Evolutionary conservation across 2,329 filamentous ascomycete genomes (phyloP).

Genomic region (Pseudogymnoascus sp.): DNA sequence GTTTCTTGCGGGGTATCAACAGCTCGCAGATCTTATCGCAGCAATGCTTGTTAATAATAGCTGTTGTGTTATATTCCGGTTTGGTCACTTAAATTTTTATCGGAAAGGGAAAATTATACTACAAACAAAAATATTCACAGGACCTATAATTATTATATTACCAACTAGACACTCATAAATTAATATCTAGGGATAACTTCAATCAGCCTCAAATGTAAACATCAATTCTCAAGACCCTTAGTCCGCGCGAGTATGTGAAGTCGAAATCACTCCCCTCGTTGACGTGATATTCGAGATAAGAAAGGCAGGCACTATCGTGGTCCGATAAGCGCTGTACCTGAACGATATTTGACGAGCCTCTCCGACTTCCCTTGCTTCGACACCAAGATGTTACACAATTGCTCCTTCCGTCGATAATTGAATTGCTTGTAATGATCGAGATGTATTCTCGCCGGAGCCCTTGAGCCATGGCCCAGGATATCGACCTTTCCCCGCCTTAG

Average conservation of each 20-base stretch:
- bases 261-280: background rate
- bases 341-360: background rate
- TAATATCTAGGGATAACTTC: background rate
- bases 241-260: background rate
- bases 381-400: background rate
- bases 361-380: background rate
- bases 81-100: background rate
- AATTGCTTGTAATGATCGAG: background rate
- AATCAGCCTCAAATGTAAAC: background rate
- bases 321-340: background rate
- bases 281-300: background rate
- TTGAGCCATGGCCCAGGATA: background rate
- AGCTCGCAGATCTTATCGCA: no score
- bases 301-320: background rate
- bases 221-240: background rate
- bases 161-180: background rate
- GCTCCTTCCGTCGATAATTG: slow-evolving; percentile 1
- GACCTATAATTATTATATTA: background rate
- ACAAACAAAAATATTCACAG: background rate
- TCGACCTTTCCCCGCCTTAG: background rate
- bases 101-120: background rate
- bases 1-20: no score
- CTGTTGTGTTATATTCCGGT: background rate
- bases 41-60: background rate
- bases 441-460: background rate